These are phyloP conservation scores for Monosporascus sp. DNA, from an alignment of 2,329 filamentous ascomycete genomes.

Conservation along the genomic window DNA sequence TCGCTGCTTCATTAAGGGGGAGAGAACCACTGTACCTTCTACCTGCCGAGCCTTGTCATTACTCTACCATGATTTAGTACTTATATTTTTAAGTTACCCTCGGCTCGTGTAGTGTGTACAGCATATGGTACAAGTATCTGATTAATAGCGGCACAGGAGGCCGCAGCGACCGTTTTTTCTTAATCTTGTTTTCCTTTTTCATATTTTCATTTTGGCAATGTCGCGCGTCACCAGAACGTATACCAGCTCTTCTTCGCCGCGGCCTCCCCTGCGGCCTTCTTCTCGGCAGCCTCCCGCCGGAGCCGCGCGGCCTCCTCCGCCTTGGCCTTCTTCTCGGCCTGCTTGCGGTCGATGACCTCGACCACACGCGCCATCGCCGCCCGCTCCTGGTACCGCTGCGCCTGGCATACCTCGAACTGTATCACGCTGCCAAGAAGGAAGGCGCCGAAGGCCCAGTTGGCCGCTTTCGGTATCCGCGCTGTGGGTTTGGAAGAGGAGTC, in stretches of 20 bases:
- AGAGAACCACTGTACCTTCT: too few species aligned
- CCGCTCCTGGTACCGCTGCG: conserved; percentile 66
- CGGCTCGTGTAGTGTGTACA: neutral
- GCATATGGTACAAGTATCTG: neutral
- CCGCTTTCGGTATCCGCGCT: conserved; percentile 60
- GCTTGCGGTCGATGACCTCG: conserved; percentile 72
- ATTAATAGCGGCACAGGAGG: neutral
- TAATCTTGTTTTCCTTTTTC: neutral
- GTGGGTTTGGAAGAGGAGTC: conserved; percentile 7
- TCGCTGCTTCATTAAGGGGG: too few species aligned
- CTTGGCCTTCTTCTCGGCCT: conserved; percentile 52
- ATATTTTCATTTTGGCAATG: neutral
- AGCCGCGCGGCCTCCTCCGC: conserved; percentile 36
- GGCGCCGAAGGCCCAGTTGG: conserved; percentile 80
- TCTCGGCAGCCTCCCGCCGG: conserved; percentile 37
- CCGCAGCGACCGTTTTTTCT: too few species aligned
- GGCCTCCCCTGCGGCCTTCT: conserved; percentile 29
- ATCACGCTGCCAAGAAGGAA: conserved; percentile 66
- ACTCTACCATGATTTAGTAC: too few species aligned
- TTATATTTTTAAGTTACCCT: neutral
- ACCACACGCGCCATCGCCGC: conserved; percentile 81
- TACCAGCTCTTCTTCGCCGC: conserved; percentile 43
- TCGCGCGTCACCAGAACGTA: conserved; percentile 46
- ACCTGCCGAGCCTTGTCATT: too few species aligned
- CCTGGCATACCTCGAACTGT: conserved; percentile 82